A percentile compares a stretch with the other conserved stretches of the same genome.
phyloP scores from a whole-genome alignment of 305 asterid genomes.

The Solanum chacoense region DNA sequence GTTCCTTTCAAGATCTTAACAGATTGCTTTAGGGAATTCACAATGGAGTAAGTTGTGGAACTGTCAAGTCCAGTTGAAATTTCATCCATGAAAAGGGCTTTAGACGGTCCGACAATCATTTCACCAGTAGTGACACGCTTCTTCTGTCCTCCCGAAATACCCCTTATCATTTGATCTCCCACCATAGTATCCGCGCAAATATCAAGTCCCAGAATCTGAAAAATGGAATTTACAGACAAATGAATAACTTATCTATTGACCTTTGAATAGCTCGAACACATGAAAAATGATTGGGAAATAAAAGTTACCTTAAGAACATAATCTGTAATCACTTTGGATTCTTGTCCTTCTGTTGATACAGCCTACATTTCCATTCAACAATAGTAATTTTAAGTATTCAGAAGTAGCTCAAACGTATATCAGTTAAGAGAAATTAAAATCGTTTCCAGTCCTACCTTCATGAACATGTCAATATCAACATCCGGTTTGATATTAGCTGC shows the following conservation, averaged over 20 bases:
- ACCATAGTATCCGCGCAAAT: constrained; percentile 49
- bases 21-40: constrained; percentile 25
- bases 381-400: not conserved
- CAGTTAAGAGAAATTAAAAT: not conserved
- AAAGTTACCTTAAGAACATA: constrained; percentile 27
- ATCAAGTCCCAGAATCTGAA: constrained; percentile 36
- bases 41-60: constrained; percentile 35
- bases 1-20: constrained; percentile 34
- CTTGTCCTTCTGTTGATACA: constrained; percentile 38
- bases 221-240: not conserved
- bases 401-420: not conserved
- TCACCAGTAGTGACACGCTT: constrained; percentile 57
- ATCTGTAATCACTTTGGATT: constrained; percentile 42
- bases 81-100: constrained; percentile 43
- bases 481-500: constrained; percentile 46
- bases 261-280: not conserved
- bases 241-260: not conserved
- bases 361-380: constrained; percentile 24
- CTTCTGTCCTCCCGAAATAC: constrained; percentile 50
- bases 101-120: constrained; percentile 42
- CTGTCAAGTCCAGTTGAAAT: constrained; percentile 43
- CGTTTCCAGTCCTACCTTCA: constrained; percentile 30
- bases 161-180: constrained; percentile 47
- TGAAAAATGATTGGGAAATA: not conserved
- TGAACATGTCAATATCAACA: constrained; percentile 43